Evolutionary conservation across 2,329 filamentous ascomycete species (phyloP).

Genomic region (Bipolaris sorokiniana): DNA sequence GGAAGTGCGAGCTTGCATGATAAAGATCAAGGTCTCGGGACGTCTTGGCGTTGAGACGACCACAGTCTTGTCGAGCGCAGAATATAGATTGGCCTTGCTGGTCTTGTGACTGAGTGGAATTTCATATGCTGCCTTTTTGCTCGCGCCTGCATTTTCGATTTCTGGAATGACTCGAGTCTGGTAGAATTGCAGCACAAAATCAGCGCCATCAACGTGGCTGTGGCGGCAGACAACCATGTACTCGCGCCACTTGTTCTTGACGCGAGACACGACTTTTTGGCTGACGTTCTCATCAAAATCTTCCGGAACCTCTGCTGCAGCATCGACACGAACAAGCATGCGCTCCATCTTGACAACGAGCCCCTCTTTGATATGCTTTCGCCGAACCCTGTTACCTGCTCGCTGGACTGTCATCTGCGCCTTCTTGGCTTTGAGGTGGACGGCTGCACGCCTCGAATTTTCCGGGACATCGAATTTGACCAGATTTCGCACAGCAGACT

Average conservation of each 20-base stretch:
- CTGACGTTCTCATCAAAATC: constrained; percentile 70
- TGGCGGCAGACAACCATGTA: constrained; percentile 67
- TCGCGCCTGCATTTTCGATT: constrained; percentile 58
- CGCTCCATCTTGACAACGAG: constrained; percentile 71
- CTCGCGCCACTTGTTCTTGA: constrained; percentile 69
- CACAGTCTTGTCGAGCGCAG: constrained; percentile 69
- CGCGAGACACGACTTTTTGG: constrained; percentile 63
- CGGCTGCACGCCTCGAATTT: constrained; percentile 46
- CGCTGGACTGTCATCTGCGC: constrained; percentile 49
- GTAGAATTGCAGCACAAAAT: constrained; percentile 65
- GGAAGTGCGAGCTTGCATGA: constrained; percentile 66
- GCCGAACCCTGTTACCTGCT: constrained; percentile 45
- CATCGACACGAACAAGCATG: constrained; percentile 70
- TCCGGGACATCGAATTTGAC: constrained; percentile 54
- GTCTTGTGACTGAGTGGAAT: constrained; percentile 61
- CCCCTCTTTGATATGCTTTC: constrained; percentile 58
- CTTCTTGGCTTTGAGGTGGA: constrained; percentile 49
- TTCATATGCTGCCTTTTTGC: constrained; percentile 62
- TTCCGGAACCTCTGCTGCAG: constrained; percentile 59
- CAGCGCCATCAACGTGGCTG: constrained; percentile 59
- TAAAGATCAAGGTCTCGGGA: constrained; percentile 62
- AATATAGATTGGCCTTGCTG: constrained; percentile 67
- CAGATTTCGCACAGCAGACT: constrained; percentile 43
- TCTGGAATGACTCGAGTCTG: constrained; percentile 68
- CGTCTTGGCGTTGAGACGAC: constrained; percentile 65